Base-by-base conservation (phyloP, 345 rosid genomes). In the Geranium brycei region DNA sequence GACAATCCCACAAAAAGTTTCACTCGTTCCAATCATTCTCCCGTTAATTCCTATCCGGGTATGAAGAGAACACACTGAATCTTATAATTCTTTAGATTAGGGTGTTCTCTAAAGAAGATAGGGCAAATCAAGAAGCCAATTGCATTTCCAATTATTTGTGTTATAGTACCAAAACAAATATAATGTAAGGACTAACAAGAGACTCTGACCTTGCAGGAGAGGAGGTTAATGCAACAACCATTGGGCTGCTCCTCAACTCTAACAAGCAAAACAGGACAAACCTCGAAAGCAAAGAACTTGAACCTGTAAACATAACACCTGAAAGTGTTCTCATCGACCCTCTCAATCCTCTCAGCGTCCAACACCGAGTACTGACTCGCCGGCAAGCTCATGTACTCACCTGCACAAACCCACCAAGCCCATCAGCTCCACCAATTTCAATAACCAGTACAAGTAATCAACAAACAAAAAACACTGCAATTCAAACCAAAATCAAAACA, bases 271-370 rank as follows among this genome's bases (percentile, higher is more conserved):
- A 92, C 95, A 58, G 95, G 98, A 72, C 98, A 92, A 60, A 92
- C 83, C 81, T 92, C 95, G 55, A 92, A 87, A 60, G 85, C 83
- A 67, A 87, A 87, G 80, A 92, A 92, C 75, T 86, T 87, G 56
- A 92, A 72, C 69, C 83, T 86, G 62, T 89, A 87, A 5, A 92
- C 91, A 62, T 89, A 87, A 67, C 96, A 92, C 81, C 84, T 76
- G 71, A 89, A 89, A 17, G 95, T 85, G 76, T 73, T 85, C 58
- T 86, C 96, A 67, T 92, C 95, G 40, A 92, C 81, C 64, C 96
- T 84, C 86, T 89, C 95, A 47, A 92, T 89, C 83, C 96, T 89
- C 84, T 92, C 95, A 3, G 96, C 98, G 62, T 92, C 98, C 81
- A 92, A 75, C 73, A 92, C 96, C 35, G 98, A 92, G 88, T 87